Evolutionary conservation across 2,329 filamentous ascomycete species (phyloP), one percentile per base, ranked within the genome.

Genomic region (Cadophora luteo-olivacea): DNA sequence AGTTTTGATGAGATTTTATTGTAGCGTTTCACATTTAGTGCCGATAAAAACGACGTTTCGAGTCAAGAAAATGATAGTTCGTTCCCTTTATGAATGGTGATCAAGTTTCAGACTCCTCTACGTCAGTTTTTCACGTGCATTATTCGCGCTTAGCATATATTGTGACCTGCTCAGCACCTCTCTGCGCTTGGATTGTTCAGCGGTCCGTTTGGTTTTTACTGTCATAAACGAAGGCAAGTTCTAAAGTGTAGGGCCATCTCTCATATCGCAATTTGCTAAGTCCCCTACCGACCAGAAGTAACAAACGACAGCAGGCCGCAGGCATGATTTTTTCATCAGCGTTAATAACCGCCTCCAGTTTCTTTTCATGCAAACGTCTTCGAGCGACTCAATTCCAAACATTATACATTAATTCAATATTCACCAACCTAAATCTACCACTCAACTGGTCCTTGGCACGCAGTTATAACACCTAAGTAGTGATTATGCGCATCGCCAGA

Each of bases 381-480:
- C 45, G 12, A 7, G n/a, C n/a, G 2, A 36, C 5, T 24, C 5
- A 9, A 58, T 41, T 24, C 19, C 54, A 22, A 60, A 60, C 22
- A 45, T 45, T 41, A 45, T 19, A 29, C 11, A 41, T 41, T 60
- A 60, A 4, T 2, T 12, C 25, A n/a, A 41, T 1, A 22, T 14
- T 11, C 1, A 9, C 8, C 11, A 4, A 12, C n/a, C 22, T 25
- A 11, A 14, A 6, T 57, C 38, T 65, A 65, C 52, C 52, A 65
- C 33, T n/a, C 55, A 14, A 65, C 29, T n/a, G 54, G 57, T n/a
- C 66, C 69, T 19, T 68, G 58, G 62, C 85, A 87, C 54, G 74
- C 81, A 19, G 78, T 70, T 14, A 85, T 83, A n/a, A 74, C 66
- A 65, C 79, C 79, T 68, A 89, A 81, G 78, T 89, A 89, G 74